phyloP scores from a whole-genome alignment of 768 basidiomycete genomes.

The Melanogaster broomeanus region DNA sequence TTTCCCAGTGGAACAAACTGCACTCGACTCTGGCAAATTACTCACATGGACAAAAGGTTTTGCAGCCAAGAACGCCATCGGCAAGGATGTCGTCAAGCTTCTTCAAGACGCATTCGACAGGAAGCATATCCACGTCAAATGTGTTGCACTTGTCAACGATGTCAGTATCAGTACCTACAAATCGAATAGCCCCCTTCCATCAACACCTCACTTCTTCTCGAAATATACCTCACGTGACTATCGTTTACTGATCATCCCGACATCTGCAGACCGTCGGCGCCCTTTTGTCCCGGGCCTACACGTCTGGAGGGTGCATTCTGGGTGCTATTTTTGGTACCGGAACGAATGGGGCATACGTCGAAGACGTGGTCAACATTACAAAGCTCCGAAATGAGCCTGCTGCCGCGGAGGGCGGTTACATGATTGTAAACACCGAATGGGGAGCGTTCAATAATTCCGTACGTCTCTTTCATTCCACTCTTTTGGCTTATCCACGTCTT shows the following conservation, averaged over 20 bases:
- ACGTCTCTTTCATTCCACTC: conserved; percentile 26
- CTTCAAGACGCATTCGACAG: conserved; percentile 91
- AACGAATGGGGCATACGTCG: conserved; percentile 97
- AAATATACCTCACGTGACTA: conserved; percentile 2
- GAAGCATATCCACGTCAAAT: conserved; percentile 90
- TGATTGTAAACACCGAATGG: conserved; percentile 99
- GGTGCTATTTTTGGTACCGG: conserved; percentile 97
- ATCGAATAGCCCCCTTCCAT: neutral
- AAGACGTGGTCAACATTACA: conserved; percentile 79
- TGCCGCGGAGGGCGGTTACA: conserved; percentile 64
- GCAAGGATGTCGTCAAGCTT: conserved; percentile 85
- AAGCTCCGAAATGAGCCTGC: conserved; percentile 74
- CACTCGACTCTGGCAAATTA: conserved; percentile 85
- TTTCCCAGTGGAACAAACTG: conserved; percentile 97
- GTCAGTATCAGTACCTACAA: conserved; percentile 54
- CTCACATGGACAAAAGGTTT: conserved; percentile 98
- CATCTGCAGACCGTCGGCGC: conserved; percentile 86
- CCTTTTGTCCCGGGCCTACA: conserved; percentile 89
- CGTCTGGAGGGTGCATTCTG: conserved; percentile 86
- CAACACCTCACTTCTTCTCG: neutral
- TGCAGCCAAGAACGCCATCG: conserved; percentile 85
- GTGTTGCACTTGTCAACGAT: conserved; percentile 92
- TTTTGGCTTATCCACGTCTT: neutral
- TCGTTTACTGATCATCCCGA: conserved; percentile 8
- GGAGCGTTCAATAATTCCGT: conserved; percentile 96